A percentile compares a stretch with the other conserved stretches of the same genome.
Conservation (phyloP, 1,284 basidiomycete genomes). For the Cystodermella granulosa region DNA sequence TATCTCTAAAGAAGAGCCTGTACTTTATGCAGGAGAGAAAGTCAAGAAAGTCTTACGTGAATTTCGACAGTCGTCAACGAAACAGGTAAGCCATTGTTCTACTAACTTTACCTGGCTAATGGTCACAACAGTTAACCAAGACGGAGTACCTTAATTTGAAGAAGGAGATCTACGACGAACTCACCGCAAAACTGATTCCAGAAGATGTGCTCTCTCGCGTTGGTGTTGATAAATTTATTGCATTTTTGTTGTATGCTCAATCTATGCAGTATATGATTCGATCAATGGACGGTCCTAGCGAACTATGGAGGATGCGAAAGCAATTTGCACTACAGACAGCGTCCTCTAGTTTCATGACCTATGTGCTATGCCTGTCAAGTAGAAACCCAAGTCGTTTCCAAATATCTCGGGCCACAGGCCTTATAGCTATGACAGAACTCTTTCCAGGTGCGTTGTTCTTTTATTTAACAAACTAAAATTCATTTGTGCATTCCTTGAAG, state of each 20-base stretch:
- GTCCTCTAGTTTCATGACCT: constrained; percentile 88
- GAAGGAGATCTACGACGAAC: constrained; percentile 89
- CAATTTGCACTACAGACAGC: constrained; percentile 92
- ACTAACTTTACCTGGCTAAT: constrained; percentile 2
- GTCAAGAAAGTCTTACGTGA: constrained; percentile 66
- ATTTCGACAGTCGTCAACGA: constrained; percentile 49
- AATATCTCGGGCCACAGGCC: constrained; percentile 82
- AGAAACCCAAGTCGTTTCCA: constrained; percentile 85
- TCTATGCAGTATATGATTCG: constrained; percentile 76
- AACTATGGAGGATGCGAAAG: constrained; percentile 96
- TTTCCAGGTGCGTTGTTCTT: constrained; percentile 61
- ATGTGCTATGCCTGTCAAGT: constrained; percentile 79
- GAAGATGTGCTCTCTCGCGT: constrained; percentile 85
- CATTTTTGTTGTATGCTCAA: constrained; percentile 1
- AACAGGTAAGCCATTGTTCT: constrained; percentile 41
- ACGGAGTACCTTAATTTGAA: constrained; percentile 72
- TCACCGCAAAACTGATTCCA: constrained; percentile 84
- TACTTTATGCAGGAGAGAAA: constrained; percentile 79
- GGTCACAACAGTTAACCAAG: constrained; percentile 49
- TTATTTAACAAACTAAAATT: not conserved
- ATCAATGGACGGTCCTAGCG: constrained; percentile 79
- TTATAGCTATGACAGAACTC: constrained; percentile 87
- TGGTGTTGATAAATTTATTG: constrained; percentile 26
- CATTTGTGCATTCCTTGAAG: constrained; percentile 21
- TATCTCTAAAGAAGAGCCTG: constrained; percentile 84